Base-by-base conservation (phyloP, 225 moss, liverwort and hornwort species). In the Sphagnum contortum region DNA sequence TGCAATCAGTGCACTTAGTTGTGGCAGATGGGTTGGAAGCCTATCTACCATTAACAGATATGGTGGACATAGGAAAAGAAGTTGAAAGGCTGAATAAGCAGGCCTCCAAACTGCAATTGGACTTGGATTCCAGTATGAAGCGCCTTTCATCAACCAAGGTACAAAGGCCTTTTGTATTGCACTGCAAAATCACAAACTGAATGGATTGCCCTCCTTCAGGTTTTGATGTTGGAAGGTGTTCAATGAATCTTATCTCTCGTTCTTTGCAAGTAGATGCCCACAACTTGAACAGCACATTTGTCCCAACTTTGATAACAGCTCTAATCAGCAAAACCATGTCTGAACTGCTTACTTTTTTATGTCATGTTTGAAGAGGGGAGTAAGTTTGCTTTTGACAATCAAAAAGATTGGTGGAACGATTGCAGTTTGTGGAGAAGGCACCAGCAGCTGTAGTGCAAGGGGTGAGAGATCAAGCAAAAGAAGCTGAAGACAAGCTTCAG, bases 391-490 rank as follows among this genome's bases (percentile, higher is more conserved):
- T 29, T 29, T 29, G 0, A 29, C 29, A 29, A 29, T 29, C 29
- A 29, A 29, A 29, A 29, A 29, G 29, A 29, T 29, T 29, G 29
- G 29, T 29, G 29, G 29, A 29, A 29, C 29, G 29, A 29, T 12
- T 77, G 75, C 89, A 95, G 91, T 88, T 91, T 69, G 82, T 91
- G 70, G 89, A 89, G 69, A 94, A 91, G 61, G 91, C 84, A 59
- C 89, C 94, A 11, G 75, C 79, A 57, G 86, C 83, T 68, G 72
- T 91, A 3, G 89, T 88, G 13, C 82, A 86, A 72, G 88, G 88
- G 14, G 89, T 89, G 2, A 77, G 70, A 69, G 82, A 89, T 62
- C 91, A 89, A 69, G 83, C 86, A 61, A 87, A 77, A 52, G 89
- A 89, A 67, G 84, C 89, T 44, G 81, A 84, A 65, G 87, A 94